Base-by-base conservation (phyloP, 2,329 filamentous ascomycete species). In the Pestalotiopsis sp. region DNA sequence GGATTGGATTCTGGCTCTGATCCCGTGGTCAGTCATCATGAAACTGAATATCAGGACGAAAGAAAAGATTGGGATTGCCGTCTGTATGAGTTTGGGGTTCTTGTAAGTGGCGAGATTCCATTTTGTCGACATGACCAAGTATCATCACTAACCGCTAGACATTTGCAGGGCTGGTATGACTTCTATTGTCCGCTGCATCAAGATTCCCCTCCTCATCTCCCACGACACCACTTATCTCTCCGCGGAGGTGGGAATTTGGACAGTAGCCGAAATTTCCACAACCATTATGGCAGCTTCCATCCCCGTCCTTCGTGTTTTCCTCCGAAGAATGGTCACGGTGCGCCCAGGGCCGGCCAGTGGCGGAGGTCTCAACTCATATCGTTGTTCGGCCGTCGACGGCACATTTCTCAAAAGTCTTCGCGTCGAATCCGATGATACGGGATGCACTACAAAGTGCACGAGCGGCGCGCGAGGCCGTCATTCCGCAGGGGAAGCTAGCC, bases 1-100 rank as follows among this genome's bases (percentile, higher is more conserved):
- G 64, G 80, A 83, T 38, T 77, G 82, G n/a, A 73, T 80, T 20
- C 74, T 82, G 2, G 78, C 80, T 1, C 60, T 76, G 1, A 71
- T 82, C 27, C 80, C 81, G 1, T 83, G 80, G 81, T 68, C 75
- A 4, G 77, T 81, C 67, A 75, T 81, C 20, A 75, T 74, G 70
- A 71, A 76, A 14, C 67, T 82, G 7, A 75, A 80, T 13, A 81
- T 82, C 73, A 76, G 73, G 38, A 75, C 72, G 40, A 79, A 78
- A 58, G 80, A 81, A 31, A 82, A 81, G 66, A 72, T 80, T 27
- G 76, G 78, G 2, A 77, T 82, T 12, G 77, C 76, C 0, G 66
- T 77, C 9, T 79, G 78, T 12, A 77, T 82, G 73, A 81, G 80
- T 64, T 72, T 82, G 45, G 79, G 78, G 6, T 70, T 79, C 12